Base-by-base conservation (phyloP, 2,329 filamentous ascomycete genomes). In the Seiridium cupressi region DNA sequence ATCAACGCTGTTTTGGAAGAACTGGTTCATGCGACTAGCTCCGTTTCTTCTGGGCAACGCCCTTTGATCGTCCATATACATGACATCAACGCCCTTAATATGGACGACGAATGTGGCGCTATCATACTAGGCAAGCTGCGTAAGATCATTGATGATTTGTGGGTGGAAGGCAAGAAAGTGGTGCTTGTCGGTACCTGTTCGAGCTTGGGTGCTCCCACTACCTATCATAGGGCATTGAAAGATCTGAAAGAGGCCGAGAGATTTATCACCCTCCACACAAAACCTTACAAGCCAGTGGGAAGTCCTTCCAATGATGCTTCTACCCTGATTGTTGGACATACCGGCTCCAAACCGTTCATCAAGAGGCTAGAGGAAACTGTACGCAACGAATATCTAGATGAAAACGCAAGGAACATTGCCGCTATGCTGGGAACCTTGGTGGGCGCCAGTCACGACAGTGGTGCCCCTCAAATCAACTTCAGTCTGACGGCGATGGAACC, bases 181-280 rank as follows among this genome's bases (percentile, higher is more conserved):
- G 83, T 93, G 59, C 82, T 97, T 18, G 76, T 98, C 38, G 95
- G 93, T n/a, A 92, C 91, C 5, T 89, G 89, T 8, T 82, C 87
- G 32, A 81, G 80, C 1, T 80, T 83, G 18, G 79, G 83, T 13
- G 81, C 74, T 10, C 77, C 75, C 26, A 77, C 74, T 26, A 72
- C 77, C 56, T 82, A 81, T 58, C 69, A 74, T 51, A 72, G 66
- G 32, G 79, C 69, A 60, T 70, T 78, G 11, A 72, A 65, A 55
- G 76, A 75, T 55, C 73, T 78, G 63, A 77, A 74, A 51, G 69
- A 67, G 36, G 74, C 67, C 47, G 83, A 78, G 44, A 63, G 67
- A 35, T 64, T 65, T 48, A 72, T 56, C 32, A 34, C 35, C 13
- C n/a, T 53, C 13, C 32, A 38, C 13, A 10, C 34, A 11, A 31